Base-by-base conservation (phyloP, 176 grass and related monocot species). In the Rhipidocladum racemiflorum region DNA sequence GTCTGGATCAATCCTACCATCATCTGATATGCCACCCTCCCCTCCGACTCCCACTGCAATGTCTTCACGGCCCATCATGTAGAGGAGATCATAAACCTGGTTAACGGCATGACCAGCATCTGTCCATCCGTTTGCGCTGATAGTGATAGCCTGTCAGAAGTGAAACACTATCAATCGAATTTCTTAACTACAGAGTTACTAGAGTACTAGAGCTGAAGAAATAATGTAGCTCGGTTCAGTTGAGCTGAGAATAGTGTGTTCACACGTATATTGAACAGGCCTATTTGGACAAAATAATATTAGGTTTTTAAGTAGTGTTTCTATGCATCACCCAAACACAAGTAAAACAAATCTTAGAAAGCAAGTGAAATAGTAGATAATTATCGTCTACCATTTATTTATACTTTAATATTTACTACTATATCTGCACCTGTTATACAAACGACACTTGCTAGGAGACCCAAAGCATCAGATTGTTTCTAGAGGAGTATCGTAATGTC, bases 61-160 rank as follows among this genome's bases (percentile, higher is more conserved):
- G 66, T 94, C 92, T 21, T 91, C 89, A 1, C 92, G 89, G 40
- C 83, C 81, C 92, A 94, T 94, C 92, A 94, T 94, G 72, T 91
- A 87, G 49, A 94, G 89, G 71, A 94, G 81, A 60, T 94, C 92
- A 51, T 94, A 94, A 15, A 87, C 0, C 6, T 94, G 89, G 62
- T 94, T 94, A 36, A 94, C 83, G 17, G 92, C 92, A 67, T 94
- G 89, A 0, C 92, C 92, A 63, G 92, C 89, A 56, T 94, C 86
- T 8, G 65, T 74, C 92, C 92, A 94, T 64, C 64, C 60, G 65
- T 91, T 94, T 3, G 86, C 8, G 55, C 48, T 94, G 30, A 94
- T 74, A 23, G 92, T 94, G 45, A 94, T 55, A 1, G 83, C 89
- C 92, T 94, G 88, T 13, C 29, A 35, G 17, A 54, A 54, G 28